Base-by-base conservation (phyloP, 768 basidiomycete species). In the Lactifluus piperatus region DNA sequence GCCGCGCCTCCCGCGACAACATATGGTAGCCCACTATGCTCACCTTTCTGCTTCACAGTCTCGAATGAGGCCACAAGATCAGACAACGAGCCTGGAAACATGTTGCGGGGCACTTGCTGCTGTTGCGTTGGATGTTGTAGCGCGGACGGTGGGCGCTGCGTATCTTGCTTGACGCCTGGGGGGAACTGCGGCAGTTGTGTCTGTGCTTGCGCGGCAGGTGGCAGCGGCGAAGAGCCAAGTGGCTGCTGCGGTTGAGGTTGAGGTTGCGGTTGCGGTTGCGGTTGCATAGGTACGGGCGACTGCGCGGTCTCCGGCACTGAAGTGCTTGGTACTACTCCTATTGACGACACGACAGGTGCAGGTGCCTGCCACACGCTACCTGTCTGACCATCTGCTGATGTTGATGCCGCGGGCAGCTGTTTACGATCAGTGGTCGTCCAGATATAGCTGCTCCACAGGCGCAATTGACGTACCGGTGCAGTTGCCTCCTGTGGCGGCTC, bases 41-140 rank as follows among this genome's bases (percentile, higher is more conserved):
- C 62, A 94, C 94, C 93, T 71, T 97, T 94, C 77, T 95, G 93
- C 74, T 97, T 98, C 45, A 95, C 93, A 47, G 80, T 88, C 75
- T 98, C 95, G 68, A 97, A 98, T 41, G 91, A 93, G 22, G 88
- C 83, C 41, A 97, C 94, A 54, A 99, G 77, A 69, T 97, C 95
- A 11, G 91, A 91, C 69, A 99, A 70, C 27, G 85, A 91, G 56
- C 85, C 90, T 18, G 91, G 93, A 79, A 86, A 85, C 22, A 82
- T 81, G 24, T 65, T 50, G 34, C 57, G 59, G 45, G 58, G 53
- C 62, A 54, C 47, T 56, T 48, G 58, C 27, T 68, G 73, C 62
- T 74, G 81, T 3, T 80, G 81, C 48, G 64, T 13, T 13, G 58
- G 64, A 47, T 67, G 66, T 36, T 54, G 61, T 43, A 66, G 37